A percentile compares a stretch with the other conserved stretches of the same genome.
phyloP scores from a whole-genome alignment of 805 yeast genomes.

The Ogataea degrootiae region DNA sequence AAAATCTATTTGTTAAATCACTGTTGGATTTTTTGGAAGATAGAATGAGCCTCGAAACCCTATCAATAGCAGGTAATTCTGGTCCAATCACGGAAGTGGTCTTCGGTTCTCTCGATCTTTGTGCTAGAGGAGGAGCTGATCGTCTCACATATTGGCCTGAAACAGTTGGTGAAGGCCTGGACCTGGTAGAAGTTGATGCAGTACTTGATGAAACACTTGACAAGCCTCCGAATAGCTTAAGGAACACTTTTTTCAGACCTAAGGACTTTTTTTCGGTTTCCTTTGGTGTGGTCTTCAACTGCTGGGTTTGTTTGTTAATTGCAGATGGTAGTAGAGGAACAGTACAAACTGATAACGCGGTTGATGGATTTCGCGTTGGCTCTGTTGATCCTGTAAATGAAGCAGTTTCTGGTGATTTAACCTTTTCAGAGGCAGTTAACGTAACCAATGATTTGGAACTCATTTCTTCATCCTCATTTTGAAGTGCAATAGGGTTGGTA shows the following conservation, averaged over 20 bases:
- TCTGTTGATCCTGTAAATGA: no score
- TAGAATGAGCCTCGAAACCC: neutral
- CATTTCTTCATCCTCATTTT: no score
- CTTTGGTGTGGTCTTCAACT: neutral
- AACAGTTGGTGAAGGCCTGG: no score
- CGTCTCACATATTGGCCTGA: neutral
- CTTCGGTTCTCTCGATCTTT: neutral
- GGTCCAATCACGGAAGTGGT: no score
- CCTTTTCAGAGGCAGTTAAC: no score
- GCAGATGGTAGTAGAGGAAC: neutral
- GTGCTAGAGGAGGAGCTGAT: neutral
- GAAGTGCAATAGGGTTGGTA: no score
- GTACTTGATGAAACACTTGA: neutral
- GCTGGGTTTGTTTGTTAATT: neutral
- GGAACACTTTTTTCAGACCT: constrained; percentile 3
- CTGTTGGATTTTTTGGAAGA: neutral
- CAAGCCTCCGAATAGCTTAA: constrained; percentile 4
- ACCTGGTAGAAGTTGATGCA: neutral
- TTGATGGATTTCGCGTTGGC: no score
- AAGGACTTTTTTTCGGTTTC: constrained; percentile 4
- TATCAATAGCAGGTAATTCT: no score
- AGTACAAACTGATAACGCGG: neutral
- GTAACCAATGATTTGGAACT: no score
- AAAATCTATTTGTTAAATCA: neutral
- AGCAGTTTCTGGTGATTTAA: no score